Evolutionary conservation across 2,329 filamentous ascomycete species (phyloP).

Genomic region (Trichoderma guizhouense): DNA sequence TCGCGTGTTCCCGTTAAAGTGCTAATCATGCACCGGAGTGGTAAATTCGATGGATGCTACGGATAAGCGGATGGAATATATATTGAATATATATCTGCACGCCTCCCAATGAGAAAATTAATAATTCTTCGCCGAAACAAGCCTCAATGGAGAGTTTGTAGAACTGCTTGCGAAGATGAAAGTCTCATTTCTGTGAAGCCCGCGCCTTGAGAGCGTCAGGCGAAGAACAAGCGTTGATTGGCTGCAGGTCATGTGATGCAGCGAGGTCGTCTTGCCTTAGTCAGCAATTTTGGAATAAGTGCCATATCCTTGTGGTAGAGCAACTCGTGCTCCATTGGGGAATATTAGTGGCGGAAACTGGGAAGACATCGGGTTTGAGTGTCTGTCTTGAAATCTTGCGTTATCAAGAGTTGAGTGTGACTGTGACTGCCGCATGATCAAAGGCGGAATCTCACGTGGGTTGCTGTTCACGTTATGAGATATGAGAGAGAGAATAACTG

Average conservation of each 20-base stretch:
- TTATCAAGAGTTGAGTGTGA: not conserved
- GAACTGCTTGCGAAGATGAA: not conserved
- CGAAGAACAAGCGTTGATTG: conserved; percentile 2
- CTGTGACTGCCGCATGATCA: not conserved
- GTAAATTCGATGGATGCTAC: not conserved
- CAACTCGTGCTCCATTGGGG: not conserved
- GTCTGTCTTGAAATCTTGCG: not conserved
- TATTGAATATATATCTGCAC: not conserved
- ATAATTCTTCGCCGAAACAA: not conserved
- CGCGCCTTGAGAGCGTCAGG: conserved; percentile 8
- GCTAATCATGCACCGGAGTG: conserved; percentile 12
- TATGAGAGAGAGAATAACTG: not conserved
- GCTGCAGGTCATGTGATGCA: conserved; percentile 14
- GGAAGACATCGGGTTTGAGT: not conserved
- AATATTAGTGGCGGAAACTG: not conserved
- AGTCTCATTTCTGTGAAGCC: conserved; percentile 5
- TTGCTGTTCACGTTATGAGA: not conserved
- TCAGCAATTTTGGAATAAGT: not conserved
- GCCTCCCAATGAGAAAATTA: not conserved
- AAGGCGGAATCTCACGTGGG: not conserved
- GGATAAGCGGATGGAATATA: not conserved
- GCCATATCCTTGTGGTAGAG: too few species aligned
- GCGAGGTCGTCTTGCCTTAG: not conserved
- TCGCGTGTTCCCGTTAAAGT: conserved; percentile 24
- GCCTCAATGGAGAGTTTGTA: not conserved